Base-by-base conservation (phyloP, 108 stramenopile species). In the Fistulifera solaris region DNA sequence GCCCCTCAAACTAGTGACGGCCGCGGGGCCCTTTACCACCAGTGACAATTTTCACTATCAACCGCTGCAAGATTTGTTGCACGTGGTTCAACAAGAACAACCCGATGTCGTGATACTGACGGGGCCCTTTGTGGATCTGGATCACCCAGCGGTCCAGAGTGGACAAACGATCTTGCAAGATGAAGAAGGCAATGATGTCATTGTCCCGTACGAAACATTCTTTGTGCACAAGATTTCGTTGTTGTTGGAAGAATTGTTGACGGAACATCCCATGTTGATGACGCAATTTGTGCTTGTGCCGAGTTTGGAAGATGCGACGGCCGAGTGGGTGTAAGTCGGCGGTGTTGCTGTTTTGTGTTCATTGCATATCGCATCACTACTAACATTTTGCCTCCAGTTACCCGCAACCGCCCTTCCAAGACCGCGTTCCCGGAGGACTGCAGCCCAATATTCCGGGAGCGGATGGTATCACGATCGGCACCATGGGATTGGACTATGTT, bases 271-370 rank as follows among this genome's bases (percentile, higher is more conserved):
- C 19, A 59, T 68, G 8, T 54, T 79, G 50, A 53, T 64, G 40
- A 97, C 98, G 15, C 87, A 95, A 40, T 87, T 99, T 59, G 88
- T 97, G 14, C 62, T 99, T 39, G 84, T 97, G 13, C 98, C 98
- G 6, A 89, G 93, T 52, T 48, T 94, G 46, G 85, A 94, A 8
- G 98, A 99, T 73, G 96, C 88, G 3, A 73, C 88, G 53, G 84
- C 88, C 27, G 92, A 96, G 53, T 73, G 66, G 51, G 95, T 94
- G 62, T 98, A 81, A 64, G 75, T 77, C 1, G 3, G 16, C 4
- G 5, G 23, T 14, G 40, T 47, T 27, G 47, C 11, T 4, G 21
- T 28, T 41, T 26, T 21, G 23, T 14, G 18, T 50, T 7, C 25
- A 35, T 25, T 47, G 6, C 48, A 25, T n/a, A 23, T 49, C 2